phyloP scores from a whole-genome alignment of 208 protist species.

The Crithidia bombi region DNA sequence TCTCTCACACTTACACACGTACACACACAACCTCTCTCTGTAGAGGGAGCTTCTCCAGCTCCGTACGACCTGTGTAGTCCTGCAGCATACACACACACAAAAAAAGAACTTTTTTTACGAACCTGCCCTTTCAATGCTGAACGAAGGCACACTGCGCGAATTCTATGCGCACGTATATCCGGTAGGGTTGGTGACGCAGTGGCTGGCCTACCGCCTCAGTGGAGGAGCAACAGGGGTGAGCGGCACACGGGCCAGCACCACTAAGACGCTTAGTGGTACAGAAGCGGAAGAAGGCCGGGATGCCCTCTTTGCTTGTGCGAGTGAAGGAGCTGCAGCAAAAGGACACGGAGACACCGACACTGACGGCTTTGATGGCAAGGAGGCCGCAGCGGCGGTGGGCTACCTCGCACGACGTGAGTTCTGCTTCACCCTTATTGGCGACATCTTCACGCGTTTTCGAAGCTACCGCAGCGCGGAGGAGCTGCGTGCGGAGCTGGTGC shows the following conservation, averaged over 20 bases:
- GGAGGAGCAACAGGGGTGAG: not conserved
- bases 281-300: not conserved
- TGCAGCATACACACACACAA: too few species aligned
- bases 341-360: not conserved
- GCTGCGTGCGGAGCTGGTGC: conserved; percentile 76
- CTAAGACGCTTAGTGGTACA: not conserved
- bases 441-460: conserved; percentile 89
- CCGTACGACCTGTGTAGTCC: too few species aligned
- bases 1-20: not conserved
- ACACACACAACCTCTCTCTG: not conserved
- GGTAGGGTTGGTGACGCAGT: conserved; percentile 75
- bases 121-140: conserved; percentile 42
- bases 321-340: not conserved
- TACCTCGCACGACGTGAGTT: conserved; percentile 89
- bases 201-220: conserved; percentile 73
- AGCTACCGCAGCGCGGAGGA: conserved; percentile 78
- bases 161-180: conserved; percentile 92
- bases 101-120: not conserved
- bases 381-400: conserved; percentile 41
- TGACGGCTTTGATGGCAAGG: conserved; percentile 12
- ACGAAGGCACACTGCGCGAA: conserved; percentile 76
- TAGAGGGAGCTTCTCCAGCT: too few species aligned
- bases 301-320: not conserved
- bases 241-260: not conserved
- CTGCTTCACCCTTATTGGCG: conserved; percentile 90